Percentiles rank a stretch among this genome's conserved stretches.
phyloP scores from a whole-genome alignment of 1,139 yeast species.

The Lodderomyces margitis region DNA sequence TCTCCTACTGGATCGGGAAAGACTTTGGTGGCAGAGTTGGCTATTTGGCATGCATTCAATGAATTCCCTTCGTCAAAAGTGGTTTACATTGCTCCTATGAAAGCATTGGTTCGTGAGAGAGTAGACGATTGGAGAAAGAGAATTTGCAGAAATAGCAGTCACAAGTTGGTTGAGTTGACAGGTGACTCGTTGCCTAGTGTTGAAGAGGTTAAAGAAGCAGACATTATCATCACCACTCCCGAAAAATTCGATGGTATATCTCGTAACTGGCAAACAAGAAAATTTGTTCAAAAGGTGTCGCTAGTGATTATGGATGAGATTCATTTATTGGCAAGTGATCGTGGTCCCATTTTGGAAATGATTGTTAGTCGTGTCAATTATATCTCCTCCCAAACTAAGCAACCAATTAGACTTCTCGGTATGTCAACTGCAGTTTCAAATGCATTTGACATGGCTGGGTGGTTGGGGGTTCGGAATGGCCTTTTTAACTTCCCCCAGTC shows the following conservation, averaged over 20 bases:
- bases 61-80: constrained; percentile 79
- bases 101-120: constrained; percentile 93
- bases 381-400: constrained; percentile 71
- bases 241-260: constrained; percentile 99
- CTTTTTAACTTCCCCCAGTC: constrained; percentile 91
- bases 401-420: constrained; percentile 80
- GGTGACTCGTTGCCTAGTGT: constrained; percentile 97
- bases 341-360: constrained; percentile 98
- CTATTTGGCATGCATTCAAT: constrained; percentile 92
- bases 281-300: constrained; percentile 87
- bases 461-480: constrained; percentile 92
- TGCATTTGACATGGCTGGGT: constrained; percentile 96
- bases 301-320: constrained; percentile 97
- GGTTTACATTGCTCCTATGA: constrained; percentile 98
- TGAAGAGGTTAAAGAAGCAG: constrained; percentile 80
- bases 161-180: constrained; percentile 83
- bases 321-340: constrained; percentile 92
- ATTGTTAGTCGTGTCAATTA: constrained; percentile 98
- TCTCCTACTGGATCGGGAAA: constrained; percentile 99
- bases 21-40: constrained; percentile 94
- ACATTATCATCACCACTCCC: constrained; percentile 93
- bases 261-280: constrained; percentile 96
- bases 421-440: constrained; percentile 98
- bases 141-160: constrained; percentile 54
- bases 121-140: constrained; percentile 91